Conservation (phyloP, 495 filamentous ascomycete species). For the Hypomontagnella submonticulosa region DNA sequence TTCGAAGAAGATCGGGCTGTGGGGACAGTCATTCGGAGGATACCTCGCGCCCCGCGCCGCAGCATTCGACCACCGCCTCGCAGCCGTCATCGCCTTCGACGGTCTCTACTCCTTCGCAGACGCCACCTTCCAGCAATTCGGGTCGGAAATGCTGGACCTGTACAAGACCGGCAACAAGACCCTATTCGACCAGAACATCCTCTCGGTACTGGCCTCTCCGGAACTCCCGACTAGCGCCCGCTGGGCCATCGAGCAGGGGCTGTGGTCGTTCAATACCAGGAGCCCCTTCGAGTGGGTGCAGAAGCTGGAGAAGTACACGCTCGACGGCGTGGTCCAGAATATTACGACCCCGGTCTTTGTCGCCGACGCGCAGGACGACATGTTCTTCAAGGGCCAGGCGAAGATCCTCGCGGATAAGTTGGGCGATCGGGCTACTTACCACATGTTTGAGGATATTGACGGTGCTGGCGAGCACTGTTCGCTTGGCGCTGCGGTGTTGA, state of each 20-base stretch:
- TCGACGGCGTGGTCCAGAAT: conserved; percentile 45
- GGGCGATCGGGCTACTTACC: conserved; percentile 47
- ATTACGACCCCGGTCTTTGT: conserved; percentile 52
- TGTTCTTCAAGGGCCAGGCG: conserved; percentile 51
- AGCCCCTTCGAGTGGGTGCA: conserved; percentile 48
- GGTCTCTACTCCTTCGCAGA: conserved; percentile 49
- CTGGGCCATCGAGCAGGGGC: conserved; percentile 56
- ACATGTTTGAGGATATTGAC: conserved; percentile 43
- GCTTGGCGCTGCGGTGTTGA: conserved; percentile 33
- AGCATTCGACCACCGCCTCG: conserved; percentile 57
- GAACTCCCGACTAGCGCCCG: conserved; percentile 15
- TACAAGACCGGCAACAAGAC: conserved; percentile 23
- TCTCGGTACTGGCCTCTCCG: too few relatives aligned
- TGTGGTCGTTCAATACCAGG: conserved; percentile 53
- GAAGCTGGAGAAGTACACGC: conserved; percentile 33
- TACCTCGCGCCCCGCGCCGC: conserved; percentile 53
- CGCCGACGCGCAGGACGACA: conserved; percentile 50
- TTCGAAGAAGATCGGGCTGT: conserved; percentile 40
- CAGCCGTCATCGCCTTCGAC: conserved; percentile 53
- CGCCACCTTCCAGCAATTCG: conserved; percentile 18
- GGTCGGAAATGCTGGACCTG: conserved; percentile 11
- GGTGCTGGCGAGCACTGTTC: conserved; percentile 47
- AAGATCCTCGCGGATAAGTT: conserved; percentile 46
- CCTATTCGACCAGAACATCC: conserved; percentile 27
- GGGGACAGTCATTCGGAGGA: conserved; percentile 56